These are phyloP conservation scores for Monosporascus sp. DNA, from an alignment of 2,329 filamentous ascomycete genomes.

Conservation along the genomic window DNA sequence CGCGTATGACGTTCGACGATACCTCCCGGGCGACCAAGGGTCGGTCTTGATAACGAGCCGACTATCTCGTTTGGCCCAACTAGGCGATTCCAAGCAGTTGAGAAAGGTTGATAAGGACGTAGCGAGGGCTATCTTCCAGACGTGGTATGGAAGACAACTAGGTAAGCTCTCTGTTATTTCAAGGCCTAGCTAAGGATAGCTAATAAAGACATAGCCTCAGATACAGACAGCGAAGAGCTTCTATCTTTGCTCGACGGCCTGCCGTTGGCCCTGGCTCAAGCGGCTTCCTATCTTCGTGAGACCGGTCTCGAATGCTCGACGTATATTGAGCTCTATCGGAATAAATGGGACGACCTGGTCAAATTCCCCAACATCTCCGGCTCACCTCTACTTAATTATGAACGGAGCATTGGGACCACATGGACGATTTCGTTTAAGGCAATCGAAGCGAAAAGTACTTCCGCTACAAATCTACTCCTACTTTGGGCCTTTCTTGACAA, in stretches of 20 bases:
- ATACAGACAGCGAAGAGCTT: constrained; percentile 25
- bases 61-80: constrained; percentile 24
- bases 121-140: constrained; percentile 16
- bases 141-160: no score
- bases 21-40: constrained; percentile 32
- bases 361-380: no score
- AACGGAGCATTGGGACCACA: no score
- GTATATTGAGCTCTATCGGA: constrained; percentile 35
- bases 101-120: constrained; percentile 8
- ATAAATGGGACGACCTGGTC: constrained; percentile 29
- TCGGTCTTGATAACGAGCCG: constrained; percentile 37
- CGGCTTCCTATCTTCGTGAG: constrained; percentile 37
- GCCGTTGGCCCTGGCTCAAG: constrained; percentile 40
- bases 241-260: constrained; percentile 35
- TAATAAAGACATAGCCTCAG: constrained; percentile 9
- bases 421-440: no score
- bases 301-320: constrained; percentile 29
- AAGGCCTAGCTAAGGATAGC: not conserved
- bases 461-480: no score
- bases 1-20: constrained; percentile 23
- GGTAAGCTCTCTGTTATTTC: not conserved
- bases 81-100: constrained; percentile 20
- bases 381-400: no score
- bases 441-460: no score
- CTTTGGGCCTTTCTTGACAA: no score